Evolutionary conservation across 1,139 yeast genomes (phyloP).

Genomic region (Komagataea norvegica): DNA sequence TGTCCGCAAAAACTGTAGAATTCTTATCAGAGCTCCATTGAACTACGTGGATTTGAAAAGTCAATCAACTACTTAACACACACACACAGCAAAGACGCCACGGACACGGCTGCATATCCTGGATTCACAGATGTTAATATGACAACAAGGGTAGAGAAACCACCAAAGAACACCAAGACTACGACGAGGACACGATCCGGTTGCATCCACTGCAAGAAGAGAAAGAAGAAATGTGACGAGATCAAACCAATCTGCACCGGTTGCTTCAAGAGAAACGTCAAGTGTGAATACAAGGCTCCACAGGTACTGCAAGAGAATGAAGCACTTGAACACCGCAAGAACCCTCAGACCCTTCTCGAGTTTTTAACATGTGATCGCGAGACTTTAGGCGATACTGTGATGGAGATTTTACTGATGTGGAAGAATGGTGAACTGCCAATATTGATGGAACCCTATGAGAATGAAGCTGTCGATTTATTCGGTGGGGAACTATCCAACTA

Average conservation of each 20-base stretch:
- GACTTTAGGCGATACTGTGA: conserved; percentile 8
- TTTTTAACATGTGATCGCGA: conserved; percentile 5
- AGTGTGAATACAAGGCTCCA: conserved; percentile 15
- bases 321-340: not conserved
- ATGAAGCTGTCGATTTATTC: conserved; percentile 1
- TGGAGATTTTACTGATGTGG: conserved; percentile 4
- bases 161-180: not conserved
- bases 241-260: conserved; percentile 26
- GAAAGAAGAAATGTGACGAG: conserved; percentile 30
- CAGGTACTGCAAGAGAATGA: not conserved
- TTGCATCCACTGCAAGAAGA: conserved; percentile 25
- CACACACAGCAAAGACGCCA: too few relatives aligned
- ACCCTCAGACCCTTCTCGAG: too few relatives aligned
- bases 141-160: not conserved
- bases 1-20: too few relatives aligned
- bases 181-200: conserved; percentile 9
- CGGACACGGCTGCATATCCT: too few relatives aligned
- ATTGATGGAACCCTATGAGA: not conserved
- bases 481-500: not conserved
- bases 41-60: too few relatives aligned
- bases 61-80: too few relatives aligned
- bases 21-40: too few relatives aligned
- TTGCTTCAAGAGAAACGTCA: conserved; percentile 22
- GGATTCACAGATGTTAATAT: too few relatives aligned
- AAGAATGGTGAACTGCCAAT: conserved; percentile 1